These are phyloP conservation scores for Boletellus emodensis DNA, from an alignment of 768 basidiomycete species.

Conservation along the genomic window DNA sequence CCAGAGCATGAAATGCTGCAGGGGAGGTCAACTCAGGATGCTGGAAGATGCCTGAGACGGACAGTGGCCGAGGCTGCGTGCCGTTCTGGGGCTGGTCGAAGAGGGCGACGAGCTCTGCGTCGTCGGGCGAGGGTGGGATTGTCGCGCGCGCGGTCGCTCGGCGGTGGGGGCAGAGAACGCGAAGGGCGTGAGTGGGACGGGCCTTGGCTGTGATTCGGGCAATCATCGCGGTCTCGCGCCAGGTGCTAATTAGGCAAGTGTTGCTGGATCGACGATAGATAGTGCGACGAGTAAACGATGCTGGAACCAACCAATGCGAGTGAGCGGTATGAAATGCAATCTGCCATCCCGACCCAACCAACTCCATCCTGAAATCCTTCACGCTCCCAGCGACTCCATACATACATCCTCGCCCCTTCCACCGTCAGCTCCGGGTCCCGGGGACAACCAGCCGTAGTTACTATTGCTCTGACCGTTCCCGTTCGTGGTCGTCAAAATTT, in stretches of 20 bases:
- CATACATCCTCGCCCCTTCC: slow-evolving; percentile 25
- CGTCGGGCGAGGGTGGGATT: slow-evolving; percentile 61
- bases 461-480: slow-evolving; percentile 16
- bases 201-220: slow-evolving; percentile 32
- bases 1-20: slow-evolving; percentile 61
- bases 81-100: slow-evolving; percentile 61
- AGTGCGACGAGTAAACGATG: slow-evolving; percentile 29
- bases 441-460: slow-evolving; percentile 6
- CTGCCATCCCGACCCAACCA: slow-evolving; percentile 11
- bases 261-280: slow-evolving; percentile 14
- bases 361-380: no score
- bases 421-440: slow-evolving; percentile 1
- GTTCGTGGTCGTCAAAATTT: slow-evolving; percentile 17
- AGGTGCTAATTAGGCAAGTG: slow-evolving; percentile 16
- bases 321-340: slow-evolving; percentile 29
- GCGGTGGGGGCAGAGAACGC: slow-evolving; percentile 32
- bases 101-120: slow-evolving; percentile 59
- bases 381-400: slow-evolving; percentile 11
- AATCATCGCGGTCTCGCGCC: slow-evolving; percentile 28
- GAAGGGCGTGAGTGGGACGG: slow-evolving; percentile 36
- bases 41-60: slow-evolving; percentile 78
- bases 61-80: slow-evolving; percentile 38
- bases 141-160: slow-evolving; percentile 40
- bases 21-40: slow-evolving; percentile 73
- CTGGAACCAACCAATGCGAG: slow-evolving; percentile 20